Evolutionary conservation across 2,329 filamentous ascomycete species (phyloP), one percentile per base, ranked within the genome.

Genomic region (Claviceps fusiformis): DNA sequence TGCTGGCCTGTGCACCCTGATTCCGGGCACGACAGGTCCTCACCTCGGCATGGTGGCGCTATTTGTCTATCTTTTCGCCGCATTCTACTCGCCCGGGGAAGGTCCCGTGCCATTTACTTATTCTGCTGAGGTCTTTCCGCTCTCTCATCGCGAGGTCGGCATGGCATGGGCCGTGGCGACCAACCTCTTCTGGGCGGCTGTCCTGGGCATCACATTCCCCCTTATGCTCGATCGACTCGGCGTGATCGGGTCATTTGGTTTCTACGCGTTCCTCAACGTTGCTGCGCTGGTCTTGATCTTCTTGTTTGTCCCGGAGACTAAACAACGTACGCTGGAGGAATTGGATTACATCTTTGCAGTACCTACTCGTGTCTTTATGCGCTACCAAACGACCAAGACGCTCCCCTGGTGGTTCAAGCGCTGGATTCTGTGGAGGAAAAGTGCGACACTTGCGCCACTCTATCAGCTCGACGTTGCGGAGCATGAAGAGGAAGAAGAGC

Each of bases 131-230:
- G 81, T 86, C 1, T 87, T 84, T 64, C 84, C 85, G 0, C 75
- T 87, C 0, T 84, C 81, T 1, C 83, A 87, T 64, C 77, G 85
- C 62, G 85, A 87, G 63, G 75, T 87, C 29, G 85, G 85, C 55
- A 87, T 88, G 85, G 78, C 77, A 0, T 86, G 78, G 68, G 79
- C 82, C 8, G 83, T 87, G 9, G 81, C 83, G 1, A 86, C 81
- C 0, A 85, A 81, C 58, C 71, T 85, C 8, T 76, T 76, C 62
- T 81, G 76, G 75, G 80, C 79, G 0, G 73, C 78, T 0, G 76
- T 86, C 0, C 69, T 83, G 49, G 76, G 78, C n/a, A 78, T 87
- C 53, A 85, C 81, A 0, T 82, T 83, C 62, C 82, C 81, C 2
- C 71, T 77, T 50, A 76, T 84, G 68, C 67, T 83, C 13, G 65